These are phyloP conservation scores for Whalleya microplaca DNA, from an alignment of 2,329 filamentous ascomycete genomes.

Conservation along the genomic window DNA sequence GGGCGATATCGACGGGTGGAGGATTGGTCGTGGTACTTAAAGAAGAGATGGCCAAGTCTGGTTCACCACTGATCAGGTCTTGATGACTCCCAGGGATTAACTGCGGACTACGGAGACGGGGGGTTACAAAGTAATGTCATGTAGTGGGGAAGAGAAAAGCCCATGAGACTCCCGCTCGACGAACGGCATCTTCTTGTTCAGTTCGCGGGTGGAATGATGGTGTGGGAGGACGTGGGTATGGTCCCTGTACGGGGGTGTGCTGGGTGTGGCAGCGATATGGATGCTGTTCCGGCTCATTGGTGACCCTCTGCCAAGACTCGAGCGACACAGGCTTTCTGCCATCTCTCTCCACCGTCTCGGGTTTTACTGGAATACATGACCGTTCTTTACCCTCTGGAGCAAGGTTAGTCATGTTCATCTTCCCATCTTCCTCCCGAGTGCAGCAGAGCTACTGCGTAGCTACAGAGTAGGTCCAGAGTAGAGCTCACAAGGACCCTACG, in stretches of 20 bases:
- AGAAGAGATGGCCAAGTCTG: constrained; percentile 13
- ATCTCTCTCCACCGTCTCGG: constrained; percentile 21
- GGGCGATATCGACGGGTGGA: constrained; percentile 33
- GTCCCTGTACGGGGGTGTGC: constrained; percentile 22
- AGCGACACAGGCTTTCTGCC: constrained; percentile 2
- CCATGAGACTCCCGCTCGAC: constrained; percentile 35
- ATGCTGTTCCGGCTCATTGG: constrained; percentile 35
- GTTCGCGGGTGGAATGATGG: constrained; percentile 28
- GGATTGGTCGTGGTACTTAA: constrained; percentile 36
- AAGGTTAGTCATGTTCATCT: not conserved
- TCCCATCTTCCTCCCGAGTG: not conserved
- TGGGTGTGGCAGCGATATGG: constrained; percentile 34
- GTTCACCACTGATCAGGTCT: constrained; percentile 17
- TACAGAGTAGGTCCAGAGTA: not conserved
- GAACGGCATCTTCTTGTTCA: constrained; percentile 30
- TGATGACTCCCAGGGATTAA: constrained; percentile 16
- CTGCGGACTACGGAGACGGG: constrained; percentile 28
- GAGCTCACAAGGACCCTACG: constrained; percentile 18
- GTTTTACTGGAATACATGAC: constrained; percentile 7
- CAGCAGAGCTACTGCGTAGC: not conserved
- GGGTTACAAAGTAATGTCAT: constrained; percentile 27
- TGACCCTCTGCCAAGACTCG: constrained; percentile 35
- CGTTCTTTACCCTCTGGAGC: constrained; percentile 8
- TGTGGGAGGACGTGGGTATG: constrained; percentile 33
- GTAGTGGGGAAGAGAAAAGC: constrained; percentile 31